Evolutionary conservation across 345 rosid species (phyloP), one percentile per base, ranked within the genome.

Genomic region (Pugionium dolabratum): DNA sequence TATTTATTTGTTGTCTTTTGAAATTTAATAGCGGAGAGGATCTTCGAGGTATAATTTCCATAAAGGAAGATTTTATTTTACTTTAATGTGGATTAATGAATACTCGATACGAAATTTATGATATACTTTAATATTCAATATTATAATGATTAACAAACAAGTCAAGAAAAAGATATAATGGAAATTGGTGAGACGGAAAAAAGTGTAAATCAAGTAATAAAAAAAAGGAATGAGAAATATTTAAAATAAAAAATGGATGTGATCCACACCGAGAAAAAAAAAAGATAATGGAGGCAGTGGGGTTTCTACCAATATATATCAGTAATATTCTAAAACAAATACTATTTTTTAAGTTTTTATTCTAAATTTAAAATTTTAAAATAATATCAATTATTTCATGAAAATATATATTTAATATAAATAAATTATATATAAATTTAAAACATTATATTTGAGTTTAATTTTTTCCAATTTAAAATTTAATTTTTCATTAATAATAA

Each of bases 1-100:
- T 70, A 46, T 58, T 65, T 39, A 63, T 47, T 72, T 64, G 66
- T 49, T 58, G 50, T 49, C 66, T 64, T 72, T 50, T 72, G 64
- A 65, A 50, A 72, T 3, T 66, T 59, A 66, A 6, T 66, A 59
- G 49, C 31, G 35, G 32, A 39, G 71, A 64, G 63, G 60, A 73
- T 73, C 76, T 73, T 73, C 44, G 26, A 32, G 40, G 55, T 51
- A 52, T 72, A 36, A 51, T 66, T 64, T 72, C 42, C 65, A 53
- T 44, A 54, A 66, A 73, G 54, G 43, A 2, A 0, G 72, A 54
- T 66, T 65, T 65, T 9, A 54, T 54, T 52, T 33, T 40, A 55
- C 68, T 62, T 71, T 71, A 33, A 7, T 65, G 10, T 10, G 9
- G 35, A 34, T 45, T 65, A 32, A 52, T 58, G 32, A 59, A 58